phyloP scores from a whole-genome alignment of 2,329 filamentous ascomycete genomes.

The Scortechinia acanthostroma region DNA sequence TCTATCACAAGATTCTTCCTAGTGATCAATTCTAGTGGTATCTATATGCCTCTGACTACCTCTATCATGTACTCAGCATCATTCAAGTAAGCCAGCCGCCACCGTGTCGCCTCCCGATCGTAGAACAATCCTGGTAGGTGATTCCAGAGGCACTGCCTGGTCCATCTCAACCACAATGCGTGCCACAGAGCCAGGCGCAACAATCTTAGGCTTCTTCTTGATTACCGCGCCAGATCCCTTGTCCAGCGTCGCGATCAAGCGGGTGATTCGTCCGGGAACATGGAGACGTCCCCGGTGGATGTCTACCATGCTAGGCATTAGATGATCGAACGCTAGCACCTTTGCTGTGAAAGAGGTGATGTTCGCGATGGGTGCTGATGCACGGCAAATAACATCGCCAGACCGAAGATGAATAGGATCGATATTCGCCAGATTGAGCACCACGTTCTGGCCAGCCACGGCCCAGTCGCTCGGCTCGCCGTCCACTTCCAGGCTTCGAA shows the following conservation, averaged over 20 bases:
- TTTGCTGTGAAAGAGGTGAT: slow-evolving; percentile 74
- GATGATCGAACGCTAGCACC: slow-evolving; percentile 79
- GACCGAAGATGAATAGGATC: slow-evolving; percentile 75
- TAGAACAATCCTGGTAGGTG: slow-evolving; percentile 73
- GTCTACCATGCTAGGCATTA: slow-evolving; percentile 84
- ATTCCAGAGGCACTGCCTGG: slow-evolving; percentile 71
- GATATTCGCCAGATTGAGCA: slow-evolving; percentile 77
- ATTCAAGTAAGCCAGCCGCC: slow-evolving; percentile 79
- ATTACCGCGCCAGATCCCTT: slow-evolving; percentile 68
- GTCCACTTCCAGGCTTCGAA: slow-evolving; percentile 77
- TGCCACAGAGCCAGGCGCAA: slow-evolving; percentile 74
- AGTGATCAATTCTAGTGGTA: too few relatives aligned
- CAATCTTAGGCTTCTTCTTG: slow-evolving; percentile 79
- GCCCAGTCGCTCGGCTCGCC: slow-evolving; percentile 74
- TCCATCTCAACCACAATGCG: slow-evolving; percentile 71
- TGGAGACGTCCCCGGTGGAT: slow-evolving; percentile 81
- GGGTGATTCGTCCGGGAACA: slow-evolving; percentile 66
- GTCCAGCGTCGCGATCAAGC: slow-evolving; percentile 69
- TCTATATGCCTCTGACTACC: slow-evolving; percentile 5
- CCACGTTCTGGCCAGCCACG: slow-evolving; percentile 82
- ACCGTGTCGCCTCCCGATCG: slow-evolving; percentile 76
- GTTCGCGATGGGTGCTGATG: slow-evolving; percentile 59
- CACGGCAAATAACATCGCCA: slow-evolving; percentile 79
- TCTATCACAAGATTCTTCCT: too few relatives aligned
- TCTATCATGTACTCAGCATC: too few relatives aligned